Conservation (phyloP, 192 early-diverging fungal species). For the Coemansia sp. region DNA sequence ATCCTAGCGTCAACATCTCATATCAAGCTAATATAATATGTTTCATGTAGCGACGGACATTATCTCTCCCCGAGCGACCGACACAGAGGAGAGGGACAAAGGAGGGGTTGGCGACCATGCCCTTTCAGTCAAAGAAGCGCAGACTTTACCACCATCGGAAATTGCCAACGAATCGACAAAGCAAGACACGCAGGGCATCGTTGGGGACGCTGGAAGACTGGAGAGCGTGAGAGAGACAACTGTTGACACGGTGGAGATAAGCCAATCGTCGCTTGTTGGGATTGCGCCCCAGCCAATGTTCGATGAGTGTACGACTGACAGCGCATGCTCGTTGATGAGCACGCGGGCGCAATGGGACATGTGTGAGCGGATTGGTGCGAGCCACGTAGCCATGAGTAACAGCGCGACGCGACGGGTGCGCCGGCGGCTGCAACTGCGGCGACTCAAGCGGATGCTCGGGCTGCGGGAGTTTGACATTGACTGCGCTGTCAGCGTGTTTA, state of each 20-base stretch:
- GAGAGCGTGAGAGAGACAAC: neutral
- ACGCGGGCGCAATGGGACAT: constrained; percentile 43
- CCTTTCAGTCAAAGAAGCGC: neutral
- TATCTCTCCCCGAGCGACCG: neutral
- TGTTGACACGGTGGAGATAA: neutral
- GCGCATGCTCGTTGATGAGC: constrained; percentile 15
- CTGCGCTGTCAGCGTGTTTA: constrained; percentile 31
- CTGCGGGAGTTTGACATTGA: constrained; percentile 72
- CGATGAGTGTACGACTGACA: neutral
- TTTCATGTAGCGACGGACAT: too few species aligned
- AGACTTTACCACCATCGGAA: neutral
- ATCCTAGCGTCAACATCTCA: too few species aligned
- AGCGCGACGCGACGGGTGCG: constrained; percentile 26
- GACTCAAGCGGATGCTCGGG: constrained; percentile 65
- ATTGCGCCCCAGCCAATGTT: constrained; percentile 12
- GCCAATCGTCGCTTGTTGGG: neutral
- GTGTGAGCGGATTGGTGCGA: constrained; percentile 20
- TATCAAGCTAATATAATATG: too few species aligned
- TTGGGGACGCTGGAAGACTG: neutral
- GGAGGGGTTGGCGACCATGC: neutral
- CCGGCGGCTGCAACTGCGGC: constrained; percentile 51
- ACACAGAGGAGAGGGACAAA: neutral
- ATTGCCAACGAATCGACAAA: neutral
- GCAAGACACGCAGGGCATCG: too few species aligned
- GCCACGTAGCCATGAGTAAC: constrained; percentile 7